These are phyloP conservation scores for Oryza punctata DNA, from an alignment of 176 grass and related monocot species.

Conservation along the genomic window DNA sequence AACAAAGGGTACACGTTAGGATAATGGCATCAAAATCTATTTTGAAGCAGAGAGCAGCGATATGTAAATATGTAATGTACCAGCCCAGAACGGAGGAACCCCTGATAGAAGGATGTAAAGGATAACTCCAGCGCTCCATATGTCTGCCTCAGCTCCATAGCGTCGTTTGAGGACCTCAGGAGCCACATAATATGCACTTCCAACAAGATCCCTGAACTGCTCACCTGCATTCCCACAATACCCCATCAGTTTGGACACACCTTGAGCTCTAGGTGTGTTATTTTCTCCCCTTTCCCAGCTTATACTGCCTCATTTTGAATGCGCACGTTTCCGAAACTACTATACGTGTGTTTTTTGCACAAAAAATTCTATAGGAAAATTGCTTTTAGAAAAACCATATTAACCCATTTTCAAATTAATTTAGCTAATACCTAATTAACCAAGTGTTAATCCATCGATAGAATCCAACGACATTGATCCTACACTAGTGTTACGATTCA, in stretches of 20 bases:
- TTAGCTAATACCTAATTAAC: no score
- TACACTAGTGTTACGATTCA: background rate
- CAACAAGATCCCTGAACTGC: slow-evolving; percentile 81
- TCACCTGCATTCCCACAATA: slow-evolving; percentile 52
- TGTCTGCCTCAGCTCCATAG: slow-evolving; percentile 84
- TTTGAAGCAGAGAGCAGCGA: background rate
- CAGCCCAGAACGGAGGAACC: slow-evolving; percentile 95
- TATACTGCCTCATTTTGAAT: no score
- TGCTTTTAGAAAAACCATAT: no score
- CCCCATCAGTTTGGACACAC: background rate
- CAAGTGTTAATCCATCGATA: no score
- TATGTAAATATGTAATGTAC: slow-evolving; percentile 23
- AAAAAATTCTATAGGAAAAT: no score
- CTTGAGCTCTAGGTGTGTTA: no score
- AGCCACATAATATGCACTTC: slow-evolving; percentile 87
- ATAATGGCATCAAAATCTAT: background rate
- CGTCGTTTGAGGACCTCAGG: slow-evolving; percentile 74
- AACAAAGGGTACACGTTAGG: background rate
- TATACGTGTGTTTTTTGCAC: no score
- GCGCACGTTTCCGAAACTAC: no score
- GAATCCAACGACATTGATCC: no score
- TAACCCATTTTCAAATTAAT: no score
- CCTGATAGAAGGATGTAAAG: slow-evolving; percentile 94
- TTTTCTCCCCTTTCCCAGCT: no score
- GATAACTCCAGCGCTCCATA: slow-evolving; percentile 95